A percentile compares a stretch with the other conserved stretches of the same genome.
phyloP scores from a whole-genome alignment of 768 basidiomycete species.

The Mycena kentingensis region DNA sequence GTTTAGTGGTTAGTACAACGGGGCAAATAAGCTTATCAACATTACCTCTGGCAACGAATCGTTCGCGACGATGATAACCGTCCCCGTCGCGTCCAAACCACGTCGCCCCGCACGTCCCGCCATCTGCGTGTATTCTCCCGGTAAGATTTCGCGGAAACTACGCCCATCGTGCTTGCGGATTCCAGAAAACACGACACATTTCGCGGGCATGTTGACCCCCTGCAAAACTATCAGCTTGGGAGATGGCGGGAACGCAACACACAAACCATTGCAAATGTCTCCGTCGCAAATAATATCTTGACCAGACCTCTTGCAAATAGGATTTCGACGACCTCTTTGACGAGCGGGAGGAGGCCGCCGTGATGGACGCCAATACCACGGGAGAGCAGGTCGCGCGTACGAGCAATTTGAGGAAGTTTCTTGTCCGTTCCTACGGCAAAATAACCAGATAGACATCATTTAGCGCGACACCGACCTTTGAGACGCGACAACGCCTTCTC shows the following conservation, averaged over 20 bases:
- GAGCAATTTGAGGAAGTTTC: conserved; percentile 87
- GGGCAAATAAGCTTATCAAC: not conserved
- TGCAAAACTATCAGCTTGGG: conserved; percentile 32
- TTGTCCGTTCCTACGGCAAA: conserved; percentile 77
- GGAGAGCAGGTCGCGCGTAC: conserved; percentile 86
- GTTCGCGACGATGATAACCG: conserved; percentile 86
- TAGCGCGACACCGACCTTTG: conserved; percentile 68
- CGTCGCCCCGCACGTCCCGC: conserved; percentile 96
- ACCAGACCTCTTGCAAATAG: conserved; percentile 94
- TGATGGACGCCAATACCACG: conserved; percentile 98
- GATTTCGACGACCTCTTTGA: conserved; percentile 98
- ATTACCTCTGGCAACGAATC: conserved; percentile 85
- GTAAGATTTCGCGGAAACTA: conserved; percentile 85
- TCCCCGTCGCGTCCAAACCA: conserved; percentile 92
- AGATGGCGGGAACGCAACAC: not conserved
- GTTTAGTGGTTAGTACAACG: conserved; percentile 4
- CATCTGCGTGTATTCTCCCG: conserved; percentile 98
- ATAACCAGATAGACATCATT: conserved; percentile 1
- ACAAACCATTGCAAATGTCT: conserved; percentile 97
- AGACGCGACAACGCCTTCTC: conserved; percentile 89
- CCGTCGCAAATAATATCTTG: conserved; percentile 96
- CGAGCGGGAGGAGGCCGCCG: conserved; percentile 92
- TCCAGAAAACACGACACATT: conserved; percentile 93
- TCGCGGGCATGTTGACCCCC: conserved; percentile 99
- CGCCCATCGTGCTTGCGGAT: conserved; percentile 95